Conservation (phyloP, 805 yeast genomes). For the Monosporozyma unispora region DNA sequence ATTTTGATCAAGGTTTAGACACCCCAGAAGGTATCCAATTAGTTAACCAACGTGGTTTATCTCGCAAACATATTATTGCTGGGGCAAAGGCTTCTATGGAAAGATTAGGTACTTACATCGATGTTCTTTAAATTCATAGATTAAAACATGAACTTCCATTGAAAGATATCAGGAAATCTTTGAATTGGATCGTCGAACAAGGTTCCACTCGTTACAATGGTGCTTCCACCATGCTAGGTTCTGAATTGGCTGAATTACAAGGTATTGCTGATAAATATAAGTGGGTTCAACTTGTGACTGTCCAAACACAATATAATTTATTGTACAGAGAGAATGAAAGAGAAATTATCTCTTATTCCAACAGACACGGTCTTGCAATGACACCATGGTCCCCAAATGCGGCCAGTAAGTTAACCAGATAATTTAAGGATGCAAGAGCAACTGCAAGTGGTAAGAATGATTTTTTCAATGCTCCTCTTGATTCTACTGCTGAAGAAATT, state of each 20-base stretch:
- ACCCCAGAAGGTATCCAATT: conserved; percentile 10
- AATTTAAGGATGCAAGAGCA: conserved; percentile 17
- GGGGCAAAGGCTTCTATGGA: conserved; percentile 34
- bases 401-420: conserved; percentile 45
- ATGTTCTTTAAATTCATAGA: conserved; percentile 50
- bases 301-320: conserved; percentile 51
- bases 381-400: conserved; percentile 57
- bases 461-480: neutral
- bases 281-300: conserved; percentile 41
- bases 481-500: neutral
- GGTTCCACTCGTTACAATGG: conserved; percentile 49
- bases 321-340: conserved; percentile 53
- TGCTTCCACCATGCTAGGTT: conserved; percentile 48
- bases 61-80: conserved; percentile 40
- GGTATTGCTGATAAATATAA: conserved; percentile 37
- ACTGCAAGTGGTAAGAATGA: neutral
- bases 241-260: conserved; percentile 48
- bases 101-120: conserved; percentile 45
- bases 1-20: neutral
- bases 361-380: conserved; percentile 43
- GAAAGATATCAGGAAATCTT: conserved; percentile 47
- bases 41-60: conserved; percentile 34
- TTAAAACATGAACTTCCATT: conserved; percentile 40
- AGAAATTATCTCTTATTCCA: conserved; percentile 50
- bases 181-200: conserved; percentile 40